These are phyloP conservation scores for Botrytis medusae DNA, from an alignment of 2,329 filamentous ascomycete genomes.

Conservation along the genomic window DNA sequence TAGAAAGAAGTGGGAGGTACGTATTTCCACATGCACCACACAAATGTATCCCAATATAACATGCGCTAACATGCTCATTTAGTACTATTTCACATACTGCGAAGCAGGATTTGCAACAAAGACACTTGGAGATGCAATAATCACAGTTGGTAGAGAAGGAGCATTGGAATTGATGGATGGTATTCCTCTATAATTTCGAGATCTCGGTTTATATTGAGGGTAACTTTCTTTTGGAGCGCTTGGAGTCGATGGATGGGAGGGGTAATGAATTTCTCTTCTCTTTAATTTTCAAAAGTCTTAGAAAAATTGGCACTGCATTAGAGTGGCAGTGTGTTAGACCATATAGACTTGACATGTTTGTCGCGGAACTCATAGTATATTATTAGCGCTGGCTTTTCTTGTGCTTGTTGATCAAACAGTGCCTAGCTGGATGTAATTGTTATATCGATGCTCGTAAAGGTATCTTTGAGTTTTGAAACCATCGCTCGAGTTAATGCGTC, in stretches of 20 bases:
- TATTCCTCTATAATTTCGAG: slow-evolving; percentile 55
- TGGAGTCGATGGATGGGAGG: slow-evolving; percentile 8
- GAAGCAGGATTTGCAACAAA: slow-evolving; percentile 73
- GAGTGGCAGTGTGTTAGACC: slow-evolving; percentile 1
- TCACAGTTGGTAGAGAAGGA: slow-evolving; percentile 57
- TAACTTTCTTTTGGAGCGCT: not conserved
- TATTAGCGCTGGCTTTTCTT: not conserved
- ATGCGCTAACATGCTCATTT: slow-evolving; percentile 5
- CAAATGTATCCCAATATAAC: slow-evolving; percentile 19
- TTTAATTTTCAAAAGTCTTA: not conserved
- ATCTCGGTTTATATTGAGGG: not conserved
- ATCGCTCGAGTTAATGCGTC: not conserved
- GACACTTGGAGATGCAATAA: slow-evolving; percentile 70
- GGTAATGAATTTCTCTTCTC: not conserved
- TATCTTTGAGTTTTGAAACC: not conserved
- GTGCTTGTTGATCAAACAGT: not conserved
- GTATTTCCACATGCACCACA: slow-evolving; percentile 28
- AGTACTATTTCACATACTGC: slow-evolving; percentile 76
- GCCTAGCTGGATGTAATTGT: not conserved
- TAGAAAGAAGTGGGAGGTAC: slow-evolving; percentile 67
- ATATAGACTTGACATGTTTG: not conserved
- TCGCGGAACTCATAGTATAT: not conserved
- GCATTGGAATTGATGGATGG: slow-evolving; percentile 68
- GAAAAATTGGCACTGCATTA: not conserved
- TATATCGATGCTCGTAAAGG: not conserved